Percentiles rank a stretch among this genome's conserved stretches.
Evolutionary conservation across 805 yeast genomes (phyloP).

Genomic region (Candida awuae): DNA sequence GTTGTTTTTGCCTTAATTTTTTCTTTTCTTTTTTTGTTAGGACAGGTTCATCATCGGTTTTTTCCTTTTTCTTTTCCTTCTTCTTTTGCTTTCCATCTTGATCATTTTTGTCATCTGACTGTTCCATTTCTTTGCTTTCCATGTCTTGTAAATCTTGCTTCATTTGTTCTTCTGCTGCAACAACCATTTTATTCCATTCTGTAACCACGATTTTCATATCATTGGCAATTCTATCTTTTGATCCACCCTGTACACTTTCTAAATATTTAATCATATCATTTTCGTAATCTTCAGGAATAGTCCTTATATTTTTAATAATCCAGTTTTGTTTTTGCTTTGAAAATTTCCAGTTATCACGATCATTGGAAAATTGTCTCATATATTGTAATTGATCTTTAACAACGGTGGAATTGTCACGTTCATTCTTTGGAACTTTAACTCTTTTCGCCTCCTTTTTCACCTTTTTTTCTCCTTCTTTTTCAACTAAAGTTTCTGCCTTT

Average conservation of each 20-base stretch:
- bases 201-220: constrained; percentile 40
- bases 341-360: constrained; percentile 66
- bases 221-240: constrained; percentile 46
- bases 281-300: constrained; percentile 47
- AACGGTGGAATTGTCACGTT: constrained; percentile 54
- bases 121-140: no score
- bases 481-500: constrained; percentile 29
- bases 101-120: constrained; percentile 9
- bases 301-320: constrained; percentile 56
- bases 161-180: constrained; percentile 31
- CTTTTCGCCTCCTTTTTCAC: constrained; percentile 56
- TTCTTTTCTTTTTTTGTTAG: not conserved
- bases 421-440: constrained; percentile 57
- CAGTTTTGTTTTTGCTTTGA: constrained; percentile 83
- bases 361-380: constrained; percentile 48
- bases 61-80: constrained; percentile 9
- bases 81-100: constrained; percentile 17
- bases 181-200: constrained; percentile 49
- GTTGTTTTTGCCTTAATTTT: constrained; percentile 8
- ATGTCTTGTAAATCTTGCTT: constrained; percentile 10
- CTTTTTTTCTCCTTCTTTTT: constrained; percentile 23
- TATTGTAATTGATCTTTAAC: constrained; percentile 70
- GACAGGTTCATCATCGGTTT: constrained; percentile 3
- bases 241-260: constrained; percentile 61
- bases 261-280: constrained; percentile 44